Base-by-base conservation (phyloP, 176 grass and related monocot species). In the Elaeis guineensis region DNA sequence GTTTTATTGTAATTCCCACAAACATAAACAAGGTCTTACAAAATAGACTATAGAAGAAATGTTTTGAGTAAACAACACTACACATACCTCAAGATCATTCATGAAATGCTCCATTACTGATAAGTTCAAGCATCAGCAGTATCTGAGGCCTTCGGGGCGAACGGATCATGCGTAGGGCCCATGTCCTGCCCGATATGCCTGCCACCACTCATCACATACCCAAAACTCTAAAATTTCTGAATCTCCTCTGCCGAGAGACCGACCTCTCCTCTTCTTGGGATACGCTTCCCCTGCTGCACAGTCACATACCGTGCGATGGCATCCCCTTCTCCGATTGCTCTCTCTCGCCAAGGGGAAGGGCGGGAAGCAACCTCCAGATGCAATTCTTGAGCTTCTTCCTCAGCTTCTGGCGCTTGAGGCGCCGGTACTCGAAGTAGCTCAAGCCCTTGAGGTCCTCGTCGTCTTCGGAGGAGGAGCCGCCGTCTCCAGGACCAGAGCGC, bases 271-370 rank as follows among this genome's bases (percentile, higher is more conserved):
- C 88, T 86, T 15, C 84, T 75, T 19, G 88, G 93, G 61, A 98
- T 98, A 83, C 93, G 88, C 65, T 98, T 98, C 23, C 93, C 93
- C 74, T 98, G 88, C 50, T 98, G 88, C 58, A 92, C n/a, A n/a
- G n/a, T n/a, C n/a, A n/a, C 88, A 58, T 98, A 92, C 71, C 89
- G 88, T 8, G 88, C 93, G 49, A 98, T 92, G n/a, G 93, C 93
- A 80, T 98, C 93, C 78, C 93, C 93, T 81, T 98, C 93, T 78
- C 93, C 18, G 50, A 69, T 7, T 82, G 69, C 30, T 65, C 73
- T 51, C 69, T 80, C 1, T 78, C 79, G 32, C 74, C 49, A 2
- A 74, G 84, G 6, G 88, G 85, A 11, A 84, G 88, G 54, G 82
- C 89, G 7, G 94, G 85, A 21, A 71, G 81, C 44, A 72, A 67